Base-by-base conservation (phyloP, 768 basidiomycete genomes). In the Leccinum obscurum region DNA sequence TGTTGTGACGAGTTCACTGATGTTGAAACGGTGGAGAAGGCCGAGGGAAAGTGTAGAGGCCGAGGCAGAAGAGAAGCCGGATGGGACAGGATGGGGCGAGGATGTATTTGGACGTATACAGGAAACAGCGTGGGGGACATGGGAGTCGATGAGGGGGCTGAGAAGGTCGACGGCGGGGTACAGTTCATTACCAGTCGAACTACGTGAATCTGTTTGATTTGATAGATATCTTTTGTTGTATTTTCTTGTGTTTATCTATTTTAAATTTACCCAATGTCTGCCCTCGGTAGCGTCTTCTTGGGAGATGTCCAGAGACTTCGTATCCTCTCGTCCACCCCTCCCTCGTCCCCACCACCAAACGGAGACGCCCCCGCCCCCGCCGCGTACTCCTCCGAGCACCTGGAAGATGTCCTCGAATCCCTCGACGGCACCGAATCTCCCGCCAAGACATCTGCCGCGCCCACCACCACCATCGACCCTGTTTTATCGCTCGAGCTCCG, bases 1-100 rank as follows among this genome's bases (percentile, higher is more conserved):
- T 65, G 97, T 99, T 55, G 96, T 99, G 15, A 86, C 85, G 28
- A 94, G 92, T 61, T 95, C 92, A 60, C 77, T 98, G 70, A 85
- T 90, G 51, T 80, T 99, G 63, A 89, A 83, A 69, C 86, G 88
- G 83, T 96, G 94, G 94, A 81, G 76, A 53, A 79, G 92, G 34
- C 93, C 93, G 2, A 68, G 64, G 67, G 80, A 78, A 32, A 90
- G 89, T 63, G 68, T 95, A 7, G 88, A 78, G 7, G 85, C 83
- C 62, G 68, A 52, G 20, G 69, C 62, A 8, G 68, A 60, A 11
- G 72, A 67, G 5, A 76, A 78, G 66, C 70, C 83, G 20, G 66
- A 34, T 13, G 35, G 28, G 35, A 34, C 49, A 54, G 15, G 52
- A 41, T 62, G 61, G 69, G 34, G 51, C 10, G 62, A 57, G 6